Evolutionary conservation across 169 alveolate genomes (phyloP).

Genomic region (Theileria annulata): DNA sequence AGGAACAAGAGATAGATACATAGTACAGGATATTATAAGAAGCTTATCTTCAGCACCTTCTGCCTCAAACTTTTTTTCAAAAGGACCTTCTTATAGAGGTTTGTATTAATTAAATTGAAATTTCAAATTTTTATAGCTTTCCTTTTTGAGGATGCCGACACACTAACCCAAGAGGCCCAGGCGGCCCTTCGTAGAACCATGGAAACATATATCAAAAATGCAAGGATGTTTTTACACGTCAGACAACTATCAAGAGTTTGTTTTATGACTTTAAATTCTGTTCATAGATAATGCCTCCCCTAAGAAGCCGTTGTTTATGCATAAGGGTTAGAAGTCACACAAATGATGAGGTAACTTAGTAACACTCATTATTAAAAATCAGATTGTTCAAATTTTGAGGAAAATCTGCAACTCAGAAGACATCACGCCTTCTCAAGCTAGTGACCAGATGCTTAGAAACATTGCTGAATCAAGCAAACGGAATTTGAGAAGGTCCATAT

Average conservation of each 20-base stretch:
- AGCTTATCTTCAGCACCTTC: slow-evolving; percentile 89
- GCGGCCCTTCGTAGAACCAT: slow-evolving; percentile 94
- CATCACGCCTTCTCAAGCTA: slow-evolving; percentile 65
- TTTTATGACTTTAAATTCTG: background rate
- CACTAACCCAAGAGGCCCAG: slow-evolving; percentile 88
- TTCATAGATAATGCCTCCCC: slow-evolving; percentile 84
- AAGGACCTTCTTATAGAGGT: slow-evolving; percentile 84
- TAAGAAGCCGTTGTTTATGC: slow-evolving; percentile 91
- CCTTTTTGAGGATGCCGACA: slow-evolving; percentile 88
- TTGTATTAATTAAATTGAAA: background rate
- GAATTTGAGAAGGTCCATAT: slow-evolving; percentile 87
- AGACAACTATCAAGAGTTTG: slow-evolving; percentile 79
- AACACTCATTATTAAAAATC: background rate
- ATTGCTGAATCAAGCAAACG: slow-evolving; percentile 79
- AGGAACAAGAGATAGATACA: slow-evolving; percentile 90
- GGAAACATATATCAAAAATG: slow-evolving; percentile 89
- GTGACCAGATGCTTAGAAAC: slow-evolving; percentile 70
- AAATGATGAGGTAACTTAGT: slow-evolving; percentile 69
- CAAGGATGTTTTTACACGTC: slow-evolving; percentile 88
- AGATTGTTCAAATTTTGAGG: slow-evolving; percentile 72
- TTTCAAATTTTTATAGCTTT: slow-evolving; percentile 64
- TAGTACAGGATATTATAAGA: slow-evolving; percentile 89
- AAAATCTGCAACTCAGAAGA: slow-evolving; percentile 76
- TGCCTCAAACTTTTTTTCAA: slow-evolving; percentile 79
- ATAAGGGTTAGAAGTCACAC: slow-evolving; percentile 93